Evolutionary conservation across 495 filamentous ascomycete species (phyloP).

Genomic region (Pyronema omphalodes): DNA sequence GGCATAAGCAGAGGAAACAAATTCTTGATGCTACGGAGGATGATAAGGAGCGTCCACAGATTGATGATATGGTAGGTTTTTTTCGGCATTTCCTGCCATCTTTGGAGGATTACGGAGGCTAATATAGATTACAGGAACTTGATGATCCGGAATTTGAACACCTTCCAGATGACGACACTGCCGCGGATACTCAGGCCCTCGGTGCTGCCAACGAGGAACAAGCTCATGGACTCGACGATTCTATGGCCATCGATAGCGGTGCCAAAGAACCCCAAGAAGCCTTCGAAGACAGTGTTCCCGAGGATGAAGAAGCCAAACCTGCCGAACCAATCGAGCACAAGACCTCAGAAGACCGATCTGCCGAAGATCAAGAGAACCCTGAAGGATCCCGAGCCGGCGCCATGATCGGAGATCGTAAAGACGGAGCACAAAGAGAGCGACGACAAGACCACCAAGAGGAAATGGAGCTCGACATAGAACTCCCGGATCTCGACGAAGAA

Average conservation of each 20-base stretch:
- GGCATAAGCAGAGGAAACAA: constrained; percentile 67
- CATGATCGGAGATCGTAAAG: constrained; percentile 23
- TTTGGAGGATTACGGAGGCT: neutral
- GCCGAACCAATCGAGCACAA: constrained; percentile 31
- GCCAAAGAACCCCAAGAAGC: constrained; percentile 36
- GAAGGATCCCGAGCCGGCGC: constrained; percentile 25
- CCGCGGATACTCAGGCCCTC: constrained; percentile 73
- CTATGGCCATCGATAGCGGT: constrained; percentile 62
- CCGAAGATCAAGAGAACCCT: constrained; percentile 20
- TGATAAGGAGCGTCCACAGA: constrained; percentile 37
- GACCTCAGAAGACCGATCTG: constrained; percentile 30
- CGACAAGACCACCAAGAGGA: constrained; percentile 21
- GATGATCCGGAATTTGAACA: constrained; percentile 71
- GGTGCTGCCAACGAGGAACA: constrained; percentile 79
- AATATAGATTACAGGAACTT: constrained; percentile 25
- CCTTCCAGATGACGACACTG: constrained; percentile 59
- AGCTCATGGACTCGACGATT: constrained; percentile 59
- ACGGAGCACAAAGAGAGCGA: constrained; percentile 11
- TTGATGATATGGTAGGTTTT: constrained; percentile 22
- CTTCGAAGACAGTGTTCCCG: constrained; percentile 38
- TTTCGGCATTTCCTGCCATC: neutral
- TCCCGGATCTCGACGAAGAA: constrained; percentile 31
- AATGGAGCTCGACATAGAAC: constrained; percentile 14
- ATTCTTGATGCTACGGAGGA: constrained; percentile 48
- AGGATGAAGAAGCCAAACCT: constrained; percentile 32